phyloP scores from a whole-genome alignment of 1,284 basidiomycete genomes.

The Fomitopsis betulina region DNA sequence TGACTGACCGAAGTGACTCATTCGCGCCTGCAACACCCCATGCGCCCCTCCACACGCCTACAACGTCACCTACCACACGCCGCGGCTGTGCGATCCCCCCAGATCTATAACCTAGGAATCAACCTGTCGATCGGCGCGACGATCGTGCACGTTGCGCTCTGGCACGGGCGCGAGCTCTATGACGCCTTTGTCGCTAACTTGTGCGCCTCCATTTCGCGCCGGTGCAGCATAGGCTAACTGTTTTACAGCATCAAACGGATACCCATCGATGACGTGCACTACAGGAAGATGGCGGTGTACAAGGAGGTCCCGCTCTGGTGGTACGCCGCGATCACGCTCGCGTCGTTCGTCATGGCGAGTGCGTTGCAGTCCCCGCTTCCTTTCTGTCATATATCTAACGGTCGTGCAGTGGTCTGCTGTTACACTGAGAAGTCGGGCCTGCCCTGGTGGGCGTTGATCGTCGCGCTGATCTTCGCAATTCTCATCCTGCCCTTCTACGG shows the following conservation, averaged over 20 bases:
- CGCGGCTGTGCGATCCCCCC: not conserved
- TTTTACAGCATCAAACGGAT: not conserved
- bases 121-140: conserved; percentile 20
- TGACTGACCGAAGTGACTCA: not conserved
- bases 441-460: conserved; percentile 46
- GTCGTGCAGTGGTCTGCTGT: conserved; percentile 26
- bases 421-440: conserved; percentile 43
- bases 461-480: conserved; percentile 37
- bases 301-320: conserved; percentile 43
- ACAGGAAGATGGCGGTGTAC: conserved; percentile 2
- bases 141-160: conserved; percentile 38
- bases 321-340: conserved; percentile 30
- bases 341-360: conserved; percentile 34
- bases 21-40: not conserved
- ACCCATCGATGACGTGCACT: conserved; percentile 6
- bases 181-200: not conserved
- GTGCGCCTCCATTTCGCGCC: conserved; percentile 18
- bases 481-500: conserved; percentile 40
- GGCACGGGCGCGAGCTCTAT: conserved; percentile 40
- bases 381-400: not conserved
- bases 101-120: conserved; percentile 19
- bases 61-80: not conserved
- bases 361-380: not conserved
- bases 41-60: not conserved
- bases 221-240: not conserved